These are phyloP conservation scores for Penicillium herquei DNA, from an alignment of 495 filamentous ascomycete species.

Conservation along the genomic window DNA sequence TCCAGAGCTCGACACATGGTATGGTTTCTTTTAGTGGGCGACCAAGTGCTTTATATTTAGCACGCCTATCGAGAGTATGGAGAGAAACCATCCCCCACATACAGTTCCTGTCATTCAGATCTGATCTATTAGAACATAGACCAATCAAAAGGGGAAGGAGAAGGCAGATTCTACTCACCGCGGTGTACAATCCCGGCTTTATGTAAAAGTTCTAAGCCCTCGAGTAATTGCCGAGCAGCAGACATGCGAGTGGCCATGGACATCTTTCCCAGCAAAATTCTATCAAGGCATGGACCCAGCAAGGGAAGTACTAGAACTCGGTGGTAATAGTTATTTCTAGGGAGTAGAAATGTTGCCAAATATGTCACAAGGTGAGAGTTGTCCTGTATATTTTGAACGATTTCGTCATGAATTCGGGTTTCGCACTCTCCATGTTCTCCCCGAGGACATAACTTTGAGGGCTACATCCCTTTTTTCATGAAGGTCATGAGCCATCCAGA, in stretches of 20 bases:
- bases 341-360: slow-evolving; percentile 16
- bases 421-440: slow-evolving; percentile 22
- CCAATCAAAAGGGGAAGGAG: neutral
- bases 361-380: slow-evolving; percentile 26
- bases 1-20: too few species aligned
- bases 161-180: slow-evolving; percentile 12
- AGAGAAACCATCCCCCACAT: slow-evolving; percentile 25
- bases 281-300: slow-evolving; percentile 23
- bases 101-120: slow-evolving; percentile 21
- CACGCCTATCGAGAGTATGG: slow-evolving; percentile 14
- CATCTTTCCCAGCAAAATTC: slow-evolving; percentile 8
- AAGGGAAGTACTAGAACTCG: slow-evolving; percentile 29
- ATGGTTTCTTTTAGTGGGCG: slow-evolving; percentile 22
- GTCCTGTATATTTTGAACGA: slow-evolving; percentile 24
- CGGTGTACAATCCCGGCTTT: slow-evolving; percentile 24
- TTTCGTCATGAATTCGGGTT: slow-evolving; percentile 24
- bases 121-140: slow-evolving; percentile 15
- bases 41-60: slow-evolving; percentile 25
- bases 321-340: slow-evolving; percentile 14
- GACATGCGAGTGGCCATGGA: slow-evolving; percentile 26
- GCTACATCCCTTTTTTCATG: slow-evolving; percentile 26
- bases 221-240: slow-evolving; percentile 30
- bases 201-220: slow-evolving; percentile 24
- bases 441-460: slow-evolving; percentile 23
- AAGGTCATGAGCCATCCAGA: slow-evolving; percentile 60